A percentile compares a stretch with the other conserved stretches of the same genome.
phyloP scores from a whole-genome alignment of 805 yeast species.

The Myxozyma udenii region DNA sequence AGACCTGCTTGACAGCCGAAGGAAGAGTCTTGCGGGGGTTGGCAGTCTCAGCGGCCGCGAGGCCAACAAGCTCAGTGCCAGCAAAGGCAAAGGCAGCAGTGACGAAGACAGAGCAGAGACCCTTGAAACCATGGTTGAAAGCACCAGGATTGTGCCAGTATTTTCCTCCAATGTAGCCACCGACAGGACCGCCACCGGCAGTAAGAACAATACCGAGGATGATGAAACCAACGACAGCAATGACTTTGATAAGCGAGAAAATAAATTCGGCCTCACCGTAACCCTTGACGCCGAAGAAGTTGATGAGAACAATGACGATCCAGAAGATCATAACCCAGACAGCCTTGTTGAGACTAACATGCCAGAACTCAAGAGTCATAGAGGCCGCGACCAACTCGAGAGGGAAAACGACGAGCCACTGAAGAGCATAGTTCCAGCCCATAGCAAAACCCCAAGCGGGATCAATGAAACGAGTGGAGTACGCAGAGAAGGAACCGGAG shows the following conservation, averaged over 20 bases:
- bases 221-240: conserved; percentile 58
- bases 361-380: conserved; percentile 55
- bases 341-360: conserved; percentile 48
- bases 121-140: conserved; percentile 64
- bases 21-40: conserved; percentile 69
- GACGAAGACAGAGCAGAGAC: conserved; percentile 68
- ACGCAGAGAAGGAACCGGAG: conserved; percentile 60
- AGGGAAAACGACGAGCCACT: conserved; percentile 63
- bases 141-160: conserved; percentile 61
- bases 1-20: conserved; percentile 72
- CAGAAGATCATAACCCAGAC: conserved; percentile 59
- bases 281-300: conserved; percentile 55
- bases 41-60: conserved; percentile 73
- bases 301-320: conserved; percentile 48
- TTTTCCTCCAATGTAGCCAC: conserved; percentile 54
- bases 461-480: conserved; percentile 60
- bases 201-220: conserved; percentile 55
- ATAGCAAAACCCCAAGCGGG: conserved; percentile 69
- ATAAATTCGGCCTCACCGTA: conserved; percentile 69
- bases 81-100: conserved; percentile 76
- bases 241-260: conserved; percentile 55
- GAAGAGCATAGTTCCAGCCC: conserved; percentile 68
- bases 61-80: conserved; percentile 70
- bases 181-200: conserved; percentile 60
- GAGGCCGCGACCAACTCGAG: conserved; percentile 65